Evolutionary conservation across 495 filamentous ascomycete genomes (phyloP), one percentile per base, ranked within the genome.

Genomic region (Chlorociboria aeruginascens): DNA sequence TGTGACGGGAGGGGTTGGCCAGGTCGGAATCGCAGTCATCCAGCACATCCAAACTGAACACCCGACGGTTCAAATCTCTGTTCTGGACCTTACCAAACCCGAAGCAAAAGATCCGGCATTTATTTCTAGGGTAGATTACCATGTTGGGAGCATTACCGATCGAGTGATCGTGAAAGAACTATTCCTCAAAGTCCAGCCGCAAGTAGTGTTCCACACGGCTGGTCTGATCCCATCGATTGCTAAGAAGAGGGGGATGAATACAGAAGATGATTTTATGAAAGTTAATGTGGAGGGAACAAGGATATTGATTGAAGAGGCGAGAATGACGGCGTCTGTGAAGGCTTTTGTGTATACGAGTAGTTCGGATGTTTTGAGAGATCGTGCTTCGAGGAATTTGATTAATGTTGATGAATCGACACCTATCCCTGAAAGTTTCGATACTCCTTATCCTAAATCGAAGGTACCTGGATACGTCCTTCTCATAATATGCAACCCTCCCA

Each of bases 271-370:
- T 29, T 49, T 33, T 30, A 42, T 43, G 31, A 16, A 43, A 9
- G 38, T 49, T 13, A 89, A 88, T 63, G 79, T 88, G 0, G 76
- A 77, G 10, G 84, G 84, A 16, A 86, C 83, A 0, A 72, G 69
- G 52, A 78, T 63, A 6, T 59, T 88, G 9, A 54, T 89, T 13
- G 71, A 81, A 46, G 76, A 72, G 16, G 72, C 77, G 10, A 69
- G 71, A 43, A 70, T 76, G 47, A 66, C 66, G 32, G 76, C 77
- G 42, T n/a, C 7, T 9, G 83, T 84, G 54, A 84, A 80, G 63
- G 84, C 77, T 0, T 85, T 89, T 52, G 78, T 89, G 17, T 85
- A 82, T 64, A 88, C 85, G 3, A 85, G 80, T 57, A 81, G 76
- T 25, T 78, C 80, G 46, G 81, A 76, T 31, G 73, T 85, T 17